phyloP scores from a whole-genome alignment of 106 monocot species.

The Platanthera guangdongensis region DNA sequence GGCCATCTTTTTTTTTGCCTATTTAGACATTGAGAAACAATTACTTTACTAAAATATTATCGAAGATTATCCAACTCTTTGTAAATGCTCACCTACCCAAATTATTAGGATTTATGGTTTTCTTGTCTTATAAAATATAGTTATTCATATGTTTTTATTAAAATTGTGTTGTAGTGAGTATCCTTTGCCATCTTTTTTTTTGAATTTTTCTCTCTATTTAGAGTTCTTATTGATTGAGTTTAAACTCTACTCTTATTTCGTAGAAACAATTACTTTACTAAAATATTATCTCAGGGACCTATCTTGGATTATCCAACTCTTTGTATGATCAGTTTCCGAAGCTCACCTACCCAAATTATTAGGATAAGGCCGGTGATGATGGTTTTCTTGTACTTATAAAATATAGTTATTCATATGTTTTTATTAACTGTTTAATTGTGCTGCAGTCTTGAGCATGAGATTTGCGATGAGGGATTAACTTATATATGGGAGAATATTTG shows the following conservation, averaged over 20 bases:
- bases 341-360: not conserved
- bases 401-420: not conserved
- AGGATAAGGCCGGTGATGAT: not conserved
- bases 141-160: too few relatives aligned
- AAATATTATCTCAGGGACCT: too few relatives aligned
- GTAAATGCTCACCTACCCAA: too few relatives aligned
- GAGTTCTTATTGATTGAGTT: too few relatives aligned
- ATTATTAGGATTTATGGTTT: too few relatives aligned
- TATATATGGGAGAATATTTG: not conserved
- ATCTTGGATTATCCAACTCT: not conserved
- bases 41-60: too few relatives aligned
- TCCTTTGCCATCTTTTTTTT: not conserved
- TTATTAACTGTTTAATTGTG: not conserved
- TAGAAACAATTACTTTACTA: too few relatives aligned
- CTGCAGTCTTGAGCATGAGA: not conserved
- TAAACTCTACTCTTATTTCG: too few relatives aligned
- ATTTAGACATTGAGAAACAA: too few relatives aligned
- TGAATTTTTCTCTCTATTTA: too few relatives aligned
- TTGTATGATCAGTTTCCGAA: conserved; percentile 1
- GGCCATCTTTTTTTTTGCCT: not conserved
- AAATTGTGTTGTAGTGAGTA: not conserved
- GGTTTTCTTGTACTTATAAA: not conserved
- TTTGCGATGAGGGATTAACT: not conserved
- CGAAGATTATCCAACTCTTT: too few relatives aligned
- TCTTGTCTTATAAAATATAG: too few relatives aligned